These are phyloP conservation scores for Osmanthus fragrans DNA, from an alignment of 257 asterid species.

Conservation along the genomic window DNA sequence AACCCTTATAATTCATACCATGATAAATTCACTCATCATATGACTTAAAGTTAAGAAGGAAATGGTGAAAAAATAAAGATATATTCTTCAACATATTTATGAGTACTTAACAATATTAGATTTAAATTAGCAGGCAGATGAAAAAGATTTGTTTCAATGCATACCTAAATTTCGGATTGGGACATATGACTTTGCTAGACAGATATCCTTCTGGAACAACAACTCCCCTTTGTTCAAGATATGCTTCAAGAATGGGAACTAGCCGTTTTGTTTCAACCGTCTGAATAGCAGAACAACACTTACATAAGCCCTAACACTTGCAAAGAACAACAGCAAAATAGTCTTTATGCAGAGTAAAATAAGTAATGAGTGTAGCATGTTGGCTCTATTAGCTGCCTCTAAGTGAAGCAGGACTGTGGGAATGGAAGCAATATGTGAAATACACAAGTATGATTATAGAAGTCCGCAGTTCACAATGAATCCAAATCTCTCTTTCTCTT, in stretches of 20 bases:
- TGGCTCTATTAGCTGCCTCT: neutral
- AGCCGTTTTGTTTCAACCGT: constrained; percentile 64
- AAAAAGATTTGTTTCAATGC: constrained; percentile 11
- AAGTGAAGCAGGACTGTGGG: neutral
- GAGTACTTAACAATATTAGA: neutral
- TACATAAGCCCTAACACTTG: constrained; percentile 13
- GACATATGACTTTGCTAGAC: constrained; percentile 80
- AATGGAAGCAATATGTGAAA: neutral
- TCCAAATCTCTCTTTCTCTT: neutral
- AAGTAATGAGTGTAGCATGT: neutral
- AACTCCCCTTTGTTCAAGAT: constrained; percentile 89
- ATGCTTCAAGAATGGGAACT: constrained; percentile 76
- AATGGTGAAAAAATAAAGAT: neutral
- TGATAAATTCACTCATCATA: neutral
- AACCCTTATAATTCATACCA: neutral
- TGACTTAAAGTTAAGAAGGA: constrained; percentile 6
- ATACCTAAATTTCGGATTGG: constrained; percentile 80
- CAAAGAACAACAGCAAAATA: neutral
- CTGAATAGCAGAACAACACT: constrained; percentile 41
- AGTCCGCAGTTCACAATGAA: constrained; percentile 12
- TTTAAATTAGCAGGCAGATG: neutral
- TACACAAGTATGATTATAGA: neutral
- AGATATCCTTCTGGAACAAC: constrained; percentile 75
- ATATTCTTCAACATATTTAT: neutral
- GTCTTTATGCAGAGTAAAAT: neutral